Percentiles rank a stretch among this genome's conserved stretches.
These are phyloP conservation scores for Aureoboletus auriporus DNA, from an alignment of 768 basidiomycete genomes.

Conservation along the genomic window DNA sequence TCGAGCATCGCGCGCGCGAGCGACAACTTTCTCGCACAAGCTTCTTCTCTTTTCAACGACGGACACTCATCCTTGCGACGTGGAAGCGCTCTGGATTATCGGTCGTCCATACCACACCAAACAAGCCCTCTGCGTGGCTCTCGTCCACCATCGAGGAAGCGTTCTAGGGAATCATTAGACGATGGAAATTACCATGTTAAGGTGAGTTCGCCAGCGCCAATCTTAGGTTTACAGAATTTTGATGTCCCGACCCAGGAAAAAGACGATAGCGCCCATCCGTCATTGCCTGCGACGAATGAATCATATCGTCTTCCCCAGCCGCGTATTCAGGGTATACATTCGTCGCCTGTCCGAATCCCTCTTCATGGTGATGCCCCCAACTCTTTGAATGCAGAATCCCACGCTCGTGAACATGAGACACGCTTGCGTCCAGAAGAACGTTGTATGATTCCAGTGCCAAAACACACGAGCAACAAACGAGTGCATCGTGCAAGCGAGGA, in stretches of 20 bases:
- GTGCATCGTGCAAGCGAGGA: slow-evolving; percentile 27
- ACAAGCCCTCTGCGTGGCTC: slow-evolving; percentile 14
- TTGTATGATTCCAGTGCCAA: slow-evolving; percentile 15
- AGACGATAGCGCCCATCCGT: slow-evolving; percentile 16
- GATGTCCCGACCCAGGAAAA: slow-evolving; percentile 25
- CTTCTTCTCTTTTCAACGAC: slow-evolving; percentile 27
- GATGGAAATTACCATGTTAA: slow-evolving; percentile 26
- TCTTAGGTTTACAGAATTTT: slow-evolving; percentile 23
- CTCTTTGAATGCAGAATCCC: slow-evolving; percentile 14
- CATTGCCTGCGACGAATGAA: slow-evolving; percentile 20
- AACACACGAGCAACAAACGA: slow-evolving; percentile 24
- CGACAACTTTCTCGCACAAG: slow-evolving; percentile 31
- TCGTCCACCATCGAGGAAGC: slow-evolving; percentile 29
- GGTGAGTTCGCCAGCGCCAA: slow-evolving; percentile 28
- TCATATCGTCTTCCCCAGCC: slow-evolving; percentile 21
- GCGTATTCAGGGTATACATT: slow-evolving; percentile 17
- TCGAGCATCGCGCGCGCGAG: slow-evolving; percentile 31
- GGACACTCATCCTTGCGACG: slow-evolving; percentile 18
- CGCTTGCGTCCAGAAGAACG: slow-evolving; percentile 25
- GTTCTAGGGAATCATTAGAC: slow-evolving; percentile 29
- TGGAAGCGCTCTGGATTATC: slow-evolving; percentile 15
- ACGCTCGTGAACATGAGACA: slow-evolving; percentile 15
- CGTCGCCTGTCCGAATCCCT: slow-evolving; percentile 13
- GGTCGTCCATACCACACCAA: slow-evolving; percentile 11
- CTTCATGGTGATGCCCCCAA: slow-evolving; percentile 8